Evolutionary conservation across 371 early-diverging fungal genomes (phyloP).

Genomic region (Haplosporangium sp.): DNA sequence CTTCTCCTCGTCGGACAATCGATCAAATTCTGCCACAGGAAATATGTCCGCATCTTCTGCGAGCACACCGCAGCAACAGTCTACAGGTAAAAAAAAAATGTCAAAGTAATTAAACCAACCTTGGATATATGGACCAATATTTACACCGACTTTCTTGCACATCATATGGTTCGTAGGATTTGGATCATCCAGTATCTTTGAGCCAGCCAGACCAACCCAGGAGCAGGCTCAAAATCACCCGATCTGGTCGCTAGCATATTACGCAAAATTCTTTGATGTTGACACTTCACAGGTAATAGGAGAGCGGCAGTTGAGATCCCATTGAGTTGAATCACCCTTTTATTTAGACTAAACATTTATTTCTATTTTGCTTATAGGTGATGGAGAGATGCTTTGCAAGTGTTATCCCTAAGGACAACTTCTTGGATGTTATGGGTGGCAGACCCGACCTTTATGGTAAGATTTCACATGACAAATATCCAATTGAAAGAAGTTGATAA

Average conservation of each 20-base stretch:
- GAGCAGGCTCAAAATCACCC: constrained; percentile 53
- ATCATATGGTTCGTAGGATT: constrained; percentile 23
- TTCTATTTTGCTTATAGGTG: constrained; percentile 59
- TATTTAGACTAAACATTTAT: background rate
- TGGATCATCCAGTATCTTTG: constrained; percentile 47
- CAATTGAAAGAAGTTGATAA: no score
- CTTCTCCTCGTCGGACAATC: constrained; percentile 34
- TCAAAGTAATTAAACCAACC: background rate
- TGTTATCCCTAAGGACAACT: constrained; percentile 61
- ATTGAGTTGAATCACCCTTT: background rate
- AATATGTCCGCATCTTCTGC: constrained; percentile 28
- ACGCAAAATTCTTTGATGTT: constrained; percentile 90
- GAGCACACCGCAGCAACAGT: constrained; percentile 38
- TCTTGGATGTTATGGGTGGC: constrained; percentile 61
- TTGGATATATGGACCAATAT: background rate
- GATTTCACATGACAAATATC: background rate
- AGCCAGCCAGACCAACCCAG: constrained; percentile 50
- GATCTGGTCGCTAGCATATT: constrained; percentile 89
- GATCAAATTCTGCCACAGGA: constrained; percentile 35
- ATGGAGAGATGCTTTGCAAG: constrained; percentile 63
- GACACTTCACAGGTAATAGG: constrained; percentile 79
- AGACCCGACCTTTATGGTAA: constrained; percentile 80
- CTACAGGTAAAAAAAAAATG: constrained; percentile 26
- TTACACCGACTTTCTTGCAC: background rate
- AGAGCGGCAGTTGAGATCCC: background rate